phyloP scores from a whole-genome alignment of 495 filamentous ascomycete genomes.

The Aspergillus haitiensis region DNA sequence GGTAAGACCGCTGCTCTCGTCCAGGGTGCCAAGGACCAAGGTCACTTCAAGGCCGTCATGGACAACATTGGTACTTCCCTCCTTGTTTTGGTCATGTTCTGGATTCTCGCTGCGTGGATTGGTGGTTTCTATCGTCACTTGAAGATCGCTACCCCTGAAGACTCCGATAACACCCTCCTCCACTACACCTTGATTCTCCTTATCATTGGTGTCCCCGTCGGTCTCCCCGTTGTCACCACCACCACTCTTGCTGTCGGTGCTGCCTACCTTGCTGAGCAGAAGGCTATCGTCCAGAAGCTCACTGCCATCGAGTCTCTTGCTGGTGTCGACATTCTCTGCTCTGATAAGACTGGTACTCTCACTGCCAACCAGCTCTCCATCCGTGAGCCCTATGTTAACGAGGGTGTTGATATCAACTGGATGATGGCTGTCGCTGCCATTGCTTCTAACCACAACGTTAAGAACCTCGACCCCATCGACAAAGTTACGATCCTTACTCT shows the following conservation, averaged over 20 bases:
- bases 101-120: conserved; percentile 70
- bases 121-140: conserved; percentile 75
- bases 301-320: conserved; percentile 75
- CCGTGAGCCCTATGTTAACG: conserved; percentile 71
- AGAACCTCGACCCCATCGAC: conserved; percentile 75
- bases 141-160: conserved; percentile 62
- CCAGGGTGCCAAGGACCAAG: conserved; percentile 67
- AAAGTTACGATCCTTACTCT: conserved; percentile 74
- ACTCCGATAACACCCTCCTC: conserved; percentile 55
- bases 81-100: conserved; percentile 71
- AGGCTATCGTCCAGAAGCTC: conserved; percentile 75
- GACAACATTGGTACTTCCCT: conserved; percentile 75
- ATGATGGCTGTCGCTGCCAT: conserved; percentile 77
- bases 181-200: conserved; percentile 67
- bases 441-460: conserved; percentile 74
- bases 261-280: conserved; percentile 71
- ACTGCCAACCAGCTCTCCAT: conserved; percentile 75
- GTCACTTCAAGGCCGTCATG: conserved; percentile 84
- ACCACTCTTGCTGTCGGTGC: conserved; percentile 75
- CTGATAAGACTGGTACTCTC: conserved; percentile 77
- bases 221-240: conserved; percentile 73
- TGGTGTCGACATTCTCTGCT: conserved; percentile 75
- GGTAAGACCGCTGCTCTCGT: conserved; percentile 70
- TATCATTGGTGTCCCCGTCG: conserved; percentile 74
- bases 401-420: conserved; percentile 76